phyloP scores from a whole-genome alignment of 2,329 filamentous ascomycete genomes.

The Cercospora brassicicola region DNA sequence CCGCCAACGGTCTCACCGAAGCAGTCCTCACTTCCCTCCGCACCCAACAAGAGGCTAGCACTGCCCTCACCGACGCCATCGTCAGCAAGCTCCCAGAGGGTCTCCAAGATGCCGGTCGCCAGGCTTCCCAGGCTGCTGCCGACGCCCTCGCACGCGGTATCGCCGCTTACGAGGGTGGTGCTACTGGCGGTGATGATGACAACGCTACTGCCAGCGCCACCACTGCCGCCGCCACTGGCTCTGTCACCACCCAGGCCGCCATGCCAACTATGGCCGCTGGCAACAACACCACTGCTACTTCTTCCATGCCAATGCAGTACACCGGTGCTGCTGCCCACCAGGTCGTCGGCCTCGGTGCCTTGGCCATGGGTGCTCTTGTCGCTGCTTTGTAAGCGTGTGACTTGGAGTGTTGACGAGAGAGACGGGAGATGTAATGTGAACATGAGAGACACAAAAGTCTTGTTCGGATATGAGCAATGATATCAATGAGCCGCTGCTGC shows the following conservation, averaged over 20 bases:
- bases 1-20: constrained; percentile 1
- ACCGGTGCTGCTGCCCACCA: constrained; percentile 17
- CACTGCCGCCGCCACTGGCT: not conserved
- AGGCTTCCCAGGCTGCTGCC: constrained; percentile 13
- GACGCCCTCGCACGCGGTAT: constrained; percentile 14
- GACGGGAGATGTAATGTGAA: constrained; percentile 1
- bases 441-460: not conserved
- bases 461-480: constrained; percentile 2
- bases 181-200: not conserved
- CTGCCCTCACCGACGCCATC: constrained; percentile 7
- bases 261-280: not conserved
- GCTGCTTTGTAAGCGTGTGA: constrained; percentile 13
- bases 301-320: constrained; percentile 14
- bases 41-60: constrained; percentile 1
- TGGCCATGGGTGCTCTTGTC: constrained; percentile 15
- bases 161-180: constrained; percentile 11
- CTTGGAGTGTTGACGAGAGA: not conserved
- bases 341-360: constrained; percentile 14
- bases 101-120: constrained; percentile 15
- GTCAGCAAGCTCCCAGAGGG: constrained; percentile 15
- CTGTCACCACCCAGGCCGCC: not conserved
- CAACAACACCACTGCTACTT: constrained; percentile 4
- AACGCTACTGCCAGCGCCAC: constrained; percentile 6
- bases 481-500: not conserved
- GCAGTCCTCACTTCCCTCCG: constrained; percentile 12